Evolutionary conservation across 192 early-diverging fungal species (phyloP).

Genomic region (Coemansia sp.): DNA sequence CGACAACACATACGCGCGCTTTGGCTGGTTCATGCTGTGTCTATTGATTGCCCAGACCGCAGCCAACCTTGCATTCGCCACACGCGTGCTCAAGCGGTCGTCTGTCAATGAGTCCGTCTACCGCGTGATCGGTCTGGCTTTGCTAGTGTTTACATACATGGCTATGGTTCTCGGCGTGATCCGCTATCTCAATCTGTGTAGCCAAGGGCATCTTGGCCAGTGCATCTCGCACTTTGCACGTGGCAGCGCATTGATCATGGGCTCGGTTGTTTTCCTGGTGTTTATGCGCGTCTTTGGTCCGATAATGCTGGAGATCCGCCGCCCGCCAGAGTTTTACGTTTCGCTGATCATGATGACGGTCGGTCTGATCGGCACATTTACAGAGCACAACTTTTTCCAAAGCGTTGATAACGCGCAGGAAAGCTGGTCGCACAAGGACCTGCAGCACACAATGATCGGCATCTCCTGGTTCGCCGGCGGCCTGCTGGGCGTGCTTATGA

Average conservation of each 20-base stretch:
- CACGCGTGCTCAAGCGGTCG: slow-evolving; percentile 28
- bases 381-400: slow-evolving; percentile 64
- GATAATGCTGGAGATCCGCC: slow-evolving; percentile 45
- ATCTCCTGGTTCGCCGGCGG: slow-evolving; percentile 65
- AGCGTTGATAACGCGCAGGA: slow-evolving; percentile 7
- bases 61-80: slow-evolving; percentile 48
- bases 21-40: slow-evolving; percentile 58
- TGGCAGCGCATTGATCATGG: slow-evolving; percentile 59
- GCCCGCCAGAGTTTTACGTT: slow-evolving; percentile 62
- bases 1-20: slow-evolving; percentile 58
- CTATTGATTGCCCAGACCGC: slow-evolving; percentile 50
- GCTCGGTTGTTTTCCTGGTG: slow-evolving; percentile 53
- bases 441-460: slow-evolving; percentile 67
- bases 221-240: slow-evolving; percentile 70
- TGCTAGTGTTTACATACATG: slow-evolving; percentile 59
- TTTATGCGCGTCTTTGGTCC: slow-evolving; percentile 57
- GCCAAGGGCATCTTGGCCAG: slow-evolving; percentile 61
- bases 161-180: slow-evolving; percentile 66
- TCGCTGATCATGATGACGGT: slow-evolving; percentile 59
- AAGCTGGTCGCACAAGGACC: slow-evolving; percentile 62
- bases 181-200: slow-evolving; percentile 58
- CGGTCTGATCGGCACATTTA: slow-evolving; percentile 65
- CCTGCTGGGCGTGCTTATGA: slow-evolving; percentile 54
- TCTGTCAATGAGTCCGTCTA: slow-evolving; percentile 40
- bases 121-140: slow-evolving; percentile 36